phyloP scores from a whole-genome alignment of 768 basidiomycete genomes.

The Candolleomyces efflorescens region DNA sequence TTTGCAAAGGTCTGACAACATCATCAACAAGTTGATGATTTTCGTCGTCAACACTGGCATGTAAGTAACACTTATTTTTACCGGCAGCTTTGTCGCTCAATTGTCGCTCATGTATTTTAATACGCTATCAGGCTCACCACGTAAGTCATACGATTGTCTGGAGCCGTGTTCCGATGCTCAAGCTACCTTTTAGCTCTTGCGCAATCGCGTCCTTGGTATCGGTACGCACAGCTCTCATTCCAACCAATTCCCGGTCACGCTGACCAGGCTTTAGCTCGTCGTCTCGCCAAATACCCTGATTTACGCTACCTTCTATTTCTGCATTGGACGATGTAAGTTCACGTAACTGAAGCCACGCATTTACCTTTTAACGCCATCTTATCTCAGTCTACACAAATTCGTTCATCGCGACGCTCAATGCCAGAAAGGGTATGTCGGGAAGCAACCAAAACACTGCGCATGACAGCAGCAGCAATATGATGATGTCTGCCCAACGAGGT shows the following conservation, averaged over 20 bases:
- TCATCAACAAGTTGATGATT: constrained; percentile 51
- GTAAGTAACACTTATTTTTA: constrained; percentile 20
- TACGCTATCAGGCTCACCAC: constrained; percentile 32
- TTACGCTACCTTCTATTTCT: constrained; percentile 51
- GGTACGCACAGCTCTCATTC: constrained; percentile 20
- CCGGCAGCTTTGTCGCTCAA: constrained; percentile 4
- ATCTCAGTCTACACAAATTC: constrained; percentile 46
- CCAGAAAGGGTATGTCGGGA: constrained; percentile 33
- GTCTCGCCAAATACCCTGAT: constrained; percentile 41
- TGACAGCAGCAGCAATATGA: constrained; percentile 15
- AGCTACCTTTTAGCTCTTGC: constrained; percentile 28
- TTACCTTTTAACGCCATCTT: background rate
- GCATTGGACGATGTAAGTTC: constrained; percentile 42
- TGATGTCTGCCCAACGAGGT: constrained; percentile 26
- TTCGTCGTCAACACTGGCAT: constrained; percentile 52
- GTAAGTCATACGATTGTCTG: constrained; percentile 15
- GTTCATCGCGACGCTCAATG: constrained; percentile 49
- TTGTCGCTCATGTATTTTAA: no score
- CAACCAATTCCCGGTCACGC: background rate
- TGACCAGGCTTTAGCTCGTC: constrained; percentile 20
- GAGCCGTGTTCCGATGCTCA: background rate
- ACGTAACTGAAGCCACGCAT: background rate
- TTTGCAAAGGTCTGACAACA: constrained; percentile 37
- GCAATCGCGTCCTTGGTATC: constrained; percentile 48
- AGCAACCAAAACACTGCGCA: constrained; percentile 25